Percentiles rank a stretch among this genome's conserved stretches.
These are phyloP conservation scores for Boletus tomentosulus DNA, from an alignment of 768 basidiomycete genomes.

Conservation along the genomic window DNA sequence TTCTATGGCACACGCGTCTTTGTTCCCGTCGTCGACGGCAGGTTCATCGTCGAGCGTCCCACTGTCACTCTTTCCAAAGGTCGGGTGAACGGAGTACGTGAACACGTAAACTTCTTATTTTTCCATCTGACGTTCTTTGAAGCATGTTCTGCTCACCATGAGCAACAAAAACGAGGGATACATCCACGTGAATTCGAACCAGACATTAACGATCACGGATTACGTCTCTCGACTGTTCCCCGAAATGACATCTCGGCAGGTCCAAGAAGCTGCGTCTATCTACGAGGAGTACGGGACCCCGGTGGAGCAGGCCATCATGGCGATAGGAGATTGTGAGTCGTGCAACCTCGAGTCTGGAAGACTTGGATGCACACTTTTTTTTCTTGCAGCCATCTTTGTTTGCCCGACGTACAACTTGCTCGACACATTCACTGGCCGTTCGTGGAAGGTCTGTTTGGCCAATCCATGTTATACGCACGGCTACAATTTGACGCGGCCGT, in stretches of 20 bases:
- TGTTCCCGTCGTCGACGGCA: slow-evolving; percentile 47
- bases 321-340: slow-evolving; percentile 40
- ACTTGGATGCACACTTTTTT: neutral
- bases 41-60: slow-evolving; percentile 42
- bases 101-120: neutral
- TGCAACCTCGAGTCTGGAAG: neutral
- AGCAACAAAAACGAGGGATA: slow-evolving; percentile 33
- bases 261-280: slow-evolving; percentile 17
- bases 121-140: slow-evolving; percentile 4
- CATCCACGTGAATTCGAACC: slow-evolving; percentile 23
- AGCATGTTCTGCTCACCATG: slow-evolving; percentile 23
- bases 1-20: slow-evolving; percentile 41
- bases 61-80: slow-evolving; percentile 34
- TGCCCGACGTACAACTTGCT: slow-evolving; percentile 35
- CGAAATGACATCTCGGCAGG: slow-evolving; percentile 25
- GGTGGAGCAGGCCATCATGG: slow-evolving; percentile 32
- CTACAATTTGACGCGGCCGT: neutral
- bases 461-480: slow-evolving; percentile 9
- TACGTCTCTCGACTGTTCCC: slow-evolving; percentile 40
- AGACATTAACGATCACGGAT: slow-evolving; percentile 17
- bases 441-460: slow-evolving; percentile 32
- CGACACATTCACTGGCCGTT: slow-evolving; percentile 23
- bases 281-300: slow-evolving; percentile 33
- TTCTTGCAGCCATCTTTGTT: slow-evolving; percentile 30
- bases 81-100: slow-evolving; percentile 40